phyloP scores from a whole-genome alignment of 257 asterid species.

The Primulina tabacum region DNA sequence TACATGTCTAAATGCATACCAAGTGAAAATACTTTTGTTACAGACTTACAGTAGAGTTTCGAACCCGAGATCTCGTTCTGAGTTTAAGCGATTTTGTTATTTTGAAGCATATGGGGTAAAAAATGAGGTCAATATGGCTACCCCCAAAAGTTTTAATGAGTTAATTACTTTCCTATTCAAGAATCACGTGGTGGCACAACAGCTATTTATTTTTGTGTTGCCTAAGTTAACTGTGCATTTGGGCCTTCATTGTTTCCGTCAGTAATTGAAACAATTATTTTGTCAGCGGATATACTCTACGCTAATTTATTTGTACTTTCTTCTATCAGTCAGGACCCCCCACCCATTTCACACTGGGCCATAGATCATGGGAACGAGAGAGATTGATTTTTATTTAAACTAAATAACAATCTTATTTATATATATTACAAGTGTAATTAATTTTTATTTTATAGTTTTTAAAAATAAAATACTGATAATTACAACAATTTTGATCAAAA shows the following conservation, averaged over 20 bases:
- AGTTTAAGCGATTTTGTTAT: too few species aligned
- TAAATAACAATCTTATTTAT: too few species aligned
- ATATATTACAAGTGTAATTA: too few species aligned
- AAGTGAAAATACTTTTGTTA: too few species aligned
- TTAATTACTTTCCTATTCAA: conserved; percentile 7
- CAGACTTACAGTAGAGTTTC: too few species aligned
- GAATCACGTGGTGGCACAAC: conserved; percentile 45
- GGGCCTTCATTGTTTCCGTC: conserved; percentile 31
- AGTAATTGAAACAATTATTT: conserved; percentile 28
- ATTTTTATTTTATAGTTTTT: too few species aligned
- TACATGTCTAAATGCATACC: too few species aligned
- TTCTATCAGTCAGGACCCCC: not conserved
- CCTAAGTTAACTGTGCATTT: conserved; percentile 34
- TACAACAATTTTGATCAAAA: too few species aligned
- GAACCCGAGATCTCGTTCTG: too few species aligned
- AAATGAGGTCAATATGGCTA: conserved; percentile 31
- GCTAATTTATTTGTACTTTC: conserved; percentile 15
- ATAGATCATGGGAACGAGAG: not conserved
- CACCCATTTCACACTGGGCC: conserved; percentile 23
- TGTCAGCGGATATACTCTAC: conserved; percentile 13
- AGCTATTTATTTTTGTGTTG: conserved; percentile 34
- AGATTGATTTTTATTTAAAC: not conserved
- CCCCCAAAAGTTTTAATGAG: conserved; percentile 6
- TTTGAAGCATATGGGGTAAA: not conserved
- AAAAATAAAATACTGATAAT: too few species aligned